Evolutionary conservation across 140 eudicot genomes (phyloP).

Genomic region (Cichorium intybus): DNA sequence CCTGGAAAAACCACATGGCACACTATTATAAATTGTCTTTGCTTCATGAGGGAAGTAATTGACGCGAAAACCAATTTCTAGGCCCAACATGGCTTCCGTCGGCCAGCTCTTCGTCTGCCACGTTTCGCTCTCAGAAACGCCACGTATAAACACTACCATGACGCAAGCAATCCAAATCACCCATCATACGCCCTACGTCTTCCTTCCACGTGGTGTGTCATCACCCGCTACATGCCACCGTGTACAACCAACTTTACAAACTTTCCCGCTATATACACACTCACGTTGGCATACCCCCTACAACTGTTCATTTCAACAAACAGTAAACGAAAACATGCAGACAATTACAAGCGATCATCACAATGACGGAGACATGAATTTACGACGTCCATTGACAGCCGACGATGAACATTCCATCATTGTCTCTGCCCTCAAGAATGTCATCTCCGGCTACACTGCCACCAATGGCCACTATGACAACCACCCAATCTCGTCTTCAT

Average conservation of each 20-base stretch:
- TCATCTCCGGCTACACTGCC: slow-evolving; percentile 17
- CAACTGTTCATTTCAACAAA: slow-evolving; percentile 10
- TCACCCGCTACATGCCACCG: slow-evolving; percentile 23
- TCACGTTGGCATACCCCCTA: too few species aligned
- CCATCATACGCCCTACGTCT: not conserved
- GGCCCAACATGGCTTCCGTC: not conserved
- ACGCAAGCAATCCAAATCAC: slow-evolving; percentile 28
- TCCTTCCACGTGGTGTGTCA: slow-evolving; percentile 22
- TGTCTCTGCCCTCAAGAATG: slow-evolving; percentile 30
- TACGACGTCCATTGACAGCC: not conserved
- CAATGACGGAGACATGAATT: not conserved
- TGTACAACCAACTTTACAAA: slow-evolving; percentile 22
- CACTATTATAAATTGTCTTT: too few species aligned
- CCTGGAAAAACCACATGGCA: too few species aligned
- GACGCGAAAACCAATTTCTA: slow-evolving; percentile 1
- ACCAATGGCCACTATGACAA: not conserved
- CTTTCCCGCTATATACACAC: slow-evolving; percentile 14
- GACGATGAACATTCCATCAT: slow-evolving; percentile 38
- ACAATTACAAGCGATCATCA: not conserved
- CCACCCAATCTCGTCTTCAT: not conserved
- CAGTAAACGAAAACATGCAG: not conserved
- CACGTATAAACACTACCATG: not conserved
- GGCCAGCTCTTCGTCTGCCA: slow-evolving; percentile 20
- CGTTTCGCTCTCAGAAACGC: not conserved
- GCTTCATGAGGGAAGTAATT: too few species aligned